Evolutionary conservation across 2,329 filamentous ascomycete species (phyloP), one percentile per base, ranked within the genome.

Genomic region (Apiospora malaysiana): DNA sequence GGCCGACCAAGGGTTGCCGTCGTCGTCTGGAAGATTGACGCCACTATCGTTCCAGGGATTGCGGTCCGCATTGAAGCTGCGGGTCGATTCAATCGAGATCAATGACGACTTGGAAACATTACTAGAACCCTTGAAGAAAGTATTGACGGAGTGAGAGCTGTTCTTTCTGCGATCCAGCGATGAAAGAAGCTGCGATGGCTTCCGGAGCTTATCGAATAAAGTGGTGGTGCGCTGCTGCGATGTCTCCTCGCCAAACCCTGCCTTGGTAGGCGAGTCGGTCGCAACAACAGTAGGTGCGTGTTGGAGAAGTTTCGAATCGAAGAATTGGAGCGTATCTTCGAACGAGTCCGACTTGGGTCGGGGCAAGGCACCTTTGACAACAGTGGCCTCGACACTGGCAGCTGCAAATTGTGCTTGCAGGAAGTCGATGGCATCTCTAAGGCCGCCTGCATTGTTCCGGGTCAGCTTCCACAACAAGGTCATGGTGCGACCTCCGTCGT

Each of bases 291-390:
- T 89, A 46, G 95, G 94, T 4, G 95, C 95, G 77, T 97, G 94
- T 82, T 98, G 96, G 69, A 99, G 89, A 65, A 99, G 88, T 84
- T 98, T 98, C 2, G 95, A 98, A 80, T 98, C 94, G 79, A 99
- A 99, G 84, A 95, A 98, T 71, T 95, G 95, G 69, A 98, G 87
- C 9, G 95, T 97, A 77, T 99, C 95, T 80, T 99, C 96, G 75
- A 99, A 99, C 0, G 96, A 98, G 81, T 99, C 96, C 0, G 96
- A 98, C 85, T 98, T 98, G 73, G 96, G 96, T n/a, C 96, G 93
- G 25, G 95, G 94, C 74, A 98, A 96, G n/a, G 94, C 92, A 69
- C 96, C 96, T 81, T 97, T 97, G 78, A 98, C 91, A 56, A 94
- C 91, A 71, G 89, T 93, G 12, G 92, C 89, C 77, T 98, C 94